Percentiles rank a stretch among this genome's conserved stretches.
Conservation (phyloP, 352 stramenopile species). For the Pythium scleroteichum region DNA sequence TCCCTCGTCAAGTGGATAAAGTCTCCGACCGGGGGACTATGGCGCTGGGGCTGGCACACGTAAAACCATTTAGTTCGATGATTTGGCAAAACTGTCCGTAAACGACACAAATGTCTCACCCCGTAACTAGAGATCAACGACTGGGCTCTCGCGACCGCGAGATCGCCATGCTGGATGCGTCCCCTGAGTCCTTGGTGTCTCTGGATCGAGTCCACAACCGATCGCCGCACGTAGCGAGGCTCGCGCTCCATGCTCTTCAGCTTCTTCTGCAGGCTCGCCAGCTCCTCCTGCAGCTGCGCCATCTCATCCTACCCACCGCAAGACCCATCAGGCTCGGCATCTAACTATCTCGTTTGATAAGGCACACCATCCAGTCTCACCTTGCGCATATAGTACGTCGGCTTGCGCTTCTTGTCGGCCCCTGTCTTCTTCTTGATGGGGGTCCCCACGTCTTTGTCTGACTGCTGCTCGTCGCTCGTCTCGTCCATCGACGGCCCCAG, state of each 20-base stretch:
- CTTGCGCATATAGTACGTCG: conserved; percentile 29
- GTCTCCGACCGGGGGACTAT: conserved; percentile 1
- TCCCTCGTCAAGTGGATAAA: conserved; percentile 14
- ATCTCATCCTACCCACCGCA: background rate
- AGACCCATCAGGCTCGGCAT: background rate
- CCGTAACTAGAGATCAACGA: conserved; percentile 12
- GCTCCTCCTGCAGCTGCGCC: conserved; percentile 11
- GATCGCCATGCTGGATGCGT: background rate
- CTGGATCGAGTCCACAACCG: background rate
- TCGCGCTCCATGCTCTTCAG: background rate
- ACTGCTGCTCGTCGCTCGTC: conserved; percentile 11
- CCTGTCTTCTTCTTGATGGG: background rate
- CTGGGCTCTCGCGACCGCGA: conserved; percentile 12
- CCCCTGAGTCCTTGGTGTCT: background rate
- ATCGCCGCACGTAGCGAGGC: background rate
- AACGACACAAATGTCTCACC: background rate
- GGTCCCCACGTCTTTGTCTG: background rate
- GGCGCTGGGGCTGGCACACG: background rate
- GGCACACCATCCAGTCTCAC: conserved; percentile 3
- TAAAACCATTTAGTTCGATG: background rate
- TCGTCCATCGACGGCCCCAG: background rate
- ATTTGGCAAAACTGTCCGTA: background rate
- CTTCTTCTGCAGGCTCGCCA: conserved; percentile 5
- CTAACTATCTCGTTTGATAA: too few relatives aligned
- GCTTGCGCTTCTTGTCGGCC: conserved; percentile 23